A percentile compares a stretch with the other conserved stretches of the same genome.
phyloP scores from a whole-genome alignment of 371 early-diverging fungal species.

The Zancudomyces culisetae region DNA sequence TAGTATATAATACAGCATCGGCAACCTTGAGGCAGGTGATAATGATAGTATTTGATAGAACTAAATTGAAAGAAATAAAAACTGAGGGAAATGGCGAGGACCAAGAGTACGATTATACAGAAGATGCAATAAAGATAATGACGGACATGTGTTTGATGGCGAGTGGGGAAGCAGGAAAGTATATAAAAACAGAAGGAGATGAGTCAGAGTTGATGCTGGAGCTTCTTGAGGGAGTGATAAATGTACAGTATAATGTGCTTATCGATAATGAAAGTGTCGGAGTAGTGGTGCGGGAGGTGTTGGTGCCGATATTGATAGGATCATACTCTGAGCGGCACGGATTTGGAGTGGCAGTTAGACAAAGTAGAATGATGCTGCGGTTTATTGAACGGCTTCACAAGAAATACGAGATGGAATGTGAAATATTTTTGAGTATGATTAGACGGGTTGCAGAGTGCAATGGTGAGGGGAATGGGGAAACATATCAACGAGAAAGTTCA shows the following conservation, averaged over 20 bases:
- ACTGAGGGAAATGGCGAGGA: conserved; percentile 12
- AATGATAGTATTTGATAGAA: conserved; percentile 83
- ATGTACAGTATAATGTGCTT: conserved; percentile 56
- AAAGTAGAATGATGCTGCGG: conserved; percentile 60
- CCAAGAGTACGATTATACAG: not conserved
- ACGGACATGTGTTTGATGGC: conserved; percentile 51
- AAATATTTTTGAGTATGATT: conserved; percentile 79
- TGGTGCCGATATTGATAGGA: conserved; percentile 45
- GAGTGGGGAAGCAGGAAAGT: conserved; percentile 41
- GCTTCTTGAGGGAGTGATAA: conserved; percentile 71
- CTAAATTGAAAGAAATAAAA: conserved; percentile 40
- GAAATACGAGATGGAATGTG: conserved; percentile 67
- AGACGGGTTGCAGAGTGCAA: conserved; percentile 58
- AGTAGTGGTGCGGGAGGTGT: conserved; percentile 63
- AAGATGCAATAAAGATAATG: not conserved
- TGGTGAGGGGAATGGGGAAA: conserved; percentile 8
- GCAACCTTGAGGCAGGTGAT: conserved; percentile 87
- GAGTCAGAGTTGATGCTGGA: conserved; percentile 77
- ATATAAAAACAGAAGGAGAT: conserved; percentile 39
- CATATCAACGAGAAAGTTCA: not conserved
- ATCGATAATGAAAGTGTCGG: conserved; percentile 64
- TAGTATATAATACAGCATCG: conserved; percentile 85
- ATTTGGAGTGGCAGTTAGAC: conserved; percentile 65
- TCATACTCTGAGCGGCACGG: conserved; percentile 72
- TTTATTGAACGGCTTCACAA: conserved; percentile 60